Conservation (phyloP, 768 basidiomycete genomes). For the Mycena alexandri region DNA sequence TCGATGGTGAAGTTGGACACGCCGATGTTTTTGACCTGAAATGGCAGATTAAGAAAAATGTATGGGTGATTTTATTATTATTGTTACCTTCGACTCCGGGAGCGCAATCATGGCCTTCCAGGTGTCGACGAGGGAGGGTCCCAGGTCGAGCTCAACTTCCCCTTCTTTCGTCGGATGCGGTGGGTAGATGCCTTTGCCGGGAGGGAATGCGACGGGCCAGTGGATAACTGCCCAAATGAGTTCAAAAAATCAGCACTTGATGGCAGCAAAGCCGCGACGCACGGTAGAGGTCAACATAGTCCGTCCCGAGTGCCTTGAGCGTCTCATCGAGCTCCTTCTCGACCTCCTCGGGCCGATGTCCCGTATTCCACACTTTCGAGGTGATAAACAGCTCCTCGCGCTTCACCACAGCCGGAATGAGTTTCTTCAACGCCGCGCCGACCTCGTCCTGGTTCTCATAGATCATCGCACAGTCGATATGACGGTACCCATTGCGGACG, state of each 20-base stretch:
- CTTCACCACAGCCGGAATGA: conserved; percentile 81
- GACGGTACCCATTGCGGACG: conserved; percentile 81
- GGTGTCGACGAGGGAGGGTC: conserved; percentile 78
- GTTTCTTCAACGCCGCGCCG: conserved; percentile 79
- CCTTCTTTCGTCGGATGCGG: conserved; percentile 57
- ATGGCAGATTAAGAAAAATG: neutral
- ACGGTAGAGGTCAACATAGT: conserved; percentile 89
- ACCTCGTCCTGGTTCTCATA: conserved; percentile 87
- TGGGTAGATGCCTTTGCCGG: conserved; percentile 70
- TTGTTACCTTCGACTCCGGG: conserved; percentile 77
- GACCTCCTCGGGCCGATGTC: conserved; percentile 74
- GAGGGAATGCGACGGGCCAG: conserved; percentile 81
- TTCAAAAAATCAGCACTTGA: neutral
- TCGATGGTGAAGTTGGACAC: conserved; percentile 86
- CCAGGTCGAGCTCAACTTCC: conserved; percentile 67
- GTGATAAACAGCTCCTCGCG: conserved; percentile 88
- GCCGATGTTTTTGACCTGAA: conserved; percentile 75
- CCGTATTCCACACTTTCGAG: conserved; percentile 86
- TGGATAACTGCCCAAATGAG: conserved; percentile 67
- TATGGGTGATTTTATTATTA: neutral
- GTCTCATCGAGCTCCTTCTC: conserved; percentile 84
- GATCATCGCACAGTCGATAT: conserved; percentile 86
- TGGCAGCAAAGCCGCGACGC: conserved; percentile 41
- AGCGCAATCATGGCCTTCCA: conserved; percentile 86
- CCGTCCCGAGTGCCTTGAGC: conserved; percentile 74